phyloP scores from a whole-genome alignment of 1,139 yeast species.

The Scheffersomyces parashehatae region DNA sequence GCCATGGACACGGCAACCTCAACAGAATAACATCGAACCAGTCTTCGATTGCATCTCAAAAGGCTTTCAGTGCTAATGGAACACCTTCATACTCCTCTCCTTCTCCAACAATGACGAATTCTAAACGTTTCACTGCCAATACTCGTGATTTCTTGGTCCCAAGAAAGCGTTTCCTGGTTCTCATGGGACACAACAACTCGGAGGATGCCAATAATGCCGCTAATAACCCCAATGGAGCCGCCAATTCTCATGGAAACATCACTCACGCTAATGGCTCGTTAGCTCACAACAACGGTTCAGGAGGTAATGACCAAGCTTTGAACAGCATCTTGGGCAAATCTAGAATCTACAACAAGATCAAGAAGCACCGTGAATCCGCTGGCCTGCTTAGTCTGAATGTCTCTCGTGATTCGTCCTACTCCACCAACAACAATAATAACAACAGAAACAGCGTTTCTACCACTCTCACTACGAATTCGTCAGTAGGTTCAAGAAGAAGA shows the following conservation, averaged over 20 bases:
- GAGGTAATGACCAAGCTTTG: slow-evolving; percentile 17
- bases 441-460: slow-evolving; percentile 29
- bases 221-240: slow-evolving; percentile 3
- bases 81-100: slow-evolving; percentile 1
- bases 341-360: slow-evolving; percentile 37
- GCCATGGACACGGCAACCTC: slow-evolving; percentile 10
- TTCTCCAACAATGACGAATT: slow-evolving; percentile 2
- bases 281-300: slow-evolving; percentile 1
- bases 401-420: slow-evolving; percentile 21
- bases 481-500: slow-evolving; percentile 23
- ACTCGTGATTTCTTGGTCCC: slow-evolving; percentile 16
- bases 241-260: slow-evolving; percentile 2
- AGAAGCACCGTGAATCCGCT: slow-evolving; percentile 41
- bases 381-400: slow-evolving; percentile 29
- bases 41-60: slow-evolving; percentile 12
- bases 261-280: slow-evolving; percentile 1
- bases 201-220: neutral
- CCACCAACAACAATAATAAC: slow-evolving; percentile 22
- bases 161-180: slow-evolving; percentile 28
- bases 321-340: slow-evolving; percentile 39
- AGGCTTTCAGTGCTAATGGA: slow-evolving; percentile 4
- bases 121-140: slow-evolving; percentile 7
- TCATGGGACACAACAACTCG: slow-evolving; percentile 17
- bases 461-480: slow-evolving; percentile 20
- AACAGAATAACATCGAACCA: slow-evolving; percentile 14